Evolutionary conservation across 1,139 yeast genomes (phyloP).

Genomic region (Lizanozyma gosingica): DNA sequence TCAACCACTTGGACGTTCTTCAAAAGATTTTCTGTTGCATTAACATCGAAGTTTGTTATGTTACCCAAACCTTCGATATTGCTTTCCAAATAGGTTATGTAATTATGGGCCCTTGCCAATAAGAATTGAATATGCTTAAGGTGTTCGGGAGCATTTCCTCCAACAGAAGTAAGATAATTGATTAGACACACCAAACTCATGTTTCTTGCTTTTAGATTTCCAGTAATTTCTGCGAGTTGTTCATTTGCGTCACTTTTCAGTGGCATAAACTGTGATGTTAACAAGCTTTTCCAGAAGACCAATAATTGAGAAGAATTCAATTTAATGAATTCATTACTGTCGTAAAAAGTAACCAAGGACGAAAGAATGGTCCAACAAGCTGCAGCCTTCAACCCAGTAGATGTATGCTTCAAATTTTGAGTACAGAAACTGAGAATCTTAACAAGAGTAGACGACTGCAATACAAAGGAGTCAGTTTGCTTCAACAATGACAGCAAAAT

Average conservation of each 20-base stretch:
- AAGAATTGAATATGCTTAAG: conserved; percentile 36
- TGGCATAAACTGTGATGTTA: conserved; percentile 34
- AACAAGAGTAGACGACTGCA: conserved; percentile 36
- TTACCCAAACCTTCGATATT: conserved; percentile 26
- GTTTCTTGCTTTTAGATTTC: conserved; percentile 32
- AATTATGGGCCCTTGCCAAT: conserved; percentile 34
- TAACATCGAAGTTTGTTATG: conserved; percentile 20
- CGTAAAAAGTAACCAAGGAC: conserved; percentile 69
- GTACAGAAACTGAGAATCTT: conserved; percentile 40
- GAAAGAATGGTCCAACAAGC: conserved; percentile 23
- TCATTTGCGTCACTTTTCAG: conserved; percentile 13
- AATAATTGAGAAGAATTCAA: conserved; percentile 70
- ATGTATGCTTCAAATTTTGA: conserved; percentile 35
- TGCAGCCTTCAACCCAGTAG: conserved; percentile 1
- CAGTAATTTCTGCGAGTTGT: conserved; percentile 22
- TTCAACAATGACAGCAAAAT: conserved; percentile 30
- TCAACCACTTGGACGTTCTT: conserved; percentile 10
- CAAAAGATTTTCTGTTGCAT: background rate
- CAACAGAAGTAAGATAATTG: conserved; percentile 29
- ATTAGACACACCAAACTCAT: conserved; percentile 33
- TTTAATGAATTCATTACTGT: conserved; percentile 42
- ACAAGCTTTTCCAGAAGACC: conserved; percentile 73
- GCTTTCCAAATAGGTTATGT: conserved; percentile 33
- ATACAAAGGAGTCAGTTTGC: conserved; percentile 25
- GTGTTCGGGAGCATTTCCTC: conserved; percentile 25